phyloP scores from a whole-genome alignment of 129 eudicot species.

The Daucus carota region DH1_v3.0 NC_030382.2:43641001-43641500 shows the following conservation, averaged over 20 bases:
- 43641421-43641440: background rate
- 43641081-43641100: slow-evolving; percentile 88
- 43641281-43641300: background rate
- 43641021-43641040: slow-evolving; percentile 83
- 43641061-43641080: slow-evolving; percentile 80
- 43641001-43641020: slow-evolving; percentile 52
- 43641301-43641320: background rate
- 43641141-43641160: slow-evolving; percentile 52
- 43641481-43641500: too few species aligned
- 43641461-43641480: too few species aligned
- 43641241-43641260: background rate
- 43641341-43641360: background rate
- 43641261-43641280: background rate
- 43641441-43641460: background rate
- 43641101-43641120: slow-evolving; percentile 70
- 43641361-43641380: background rate
- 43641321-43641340: background rate
- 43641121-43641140: slow-evolving; percentile 65
- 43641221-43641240: background rate
- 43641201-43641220: slow-evolving; percentile 1
- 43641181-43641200: slow-evolving; percentile 11
- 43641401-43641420: background rate
- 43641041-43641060: slow-evolving; percentile 82
- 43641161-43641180: slow-evolving; percentile 58
- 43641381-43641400: background rate